These are phyloP conservation scores for Aurantiochytrium sp. DNA, from an alignment of 108 stramenopile species.

Conservation along the genomic window DNA sequence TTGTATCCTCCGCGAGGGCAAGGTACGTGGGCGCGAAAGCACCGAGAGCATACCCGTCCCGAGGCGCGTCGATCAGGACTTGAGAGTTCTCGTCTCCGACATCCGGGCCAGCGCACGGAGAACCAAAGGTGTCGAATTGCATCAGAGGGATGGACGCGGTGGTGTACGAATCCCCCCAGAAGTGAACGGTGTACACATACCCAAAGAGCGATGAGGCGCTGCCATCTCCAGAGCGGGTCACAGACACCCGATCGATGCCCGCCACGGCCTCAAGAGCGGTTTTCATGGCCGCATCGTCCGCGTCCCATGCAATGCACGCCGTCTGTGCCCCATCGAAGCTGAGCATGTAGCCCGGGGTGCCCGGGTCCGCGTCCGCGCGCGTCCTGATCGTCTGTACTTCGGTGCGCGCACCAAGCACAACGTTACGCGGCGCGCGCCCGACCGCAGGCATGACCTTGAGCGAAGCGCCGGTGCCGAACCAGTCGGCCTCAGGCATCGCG, in stretches of 20 bases:
- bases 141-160: neutral
- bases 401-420: slow-evolving; percentile 30
- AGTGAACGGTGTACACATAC: slow-evolving; percentile 45
- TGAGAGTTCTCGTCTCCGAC: neutral
- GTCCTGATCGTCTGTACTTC: slow-evolving; percentile 45
- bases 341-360: neutral
- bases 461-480: slow-evolving; percentile 36
- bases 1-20: slow-evolving; percentile 26
- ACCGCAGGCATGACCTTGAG: neutral
- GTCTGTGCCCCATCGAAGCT: neutral
- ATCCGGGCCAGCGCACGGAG: neutral
- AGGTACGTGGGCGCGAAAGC: neutral
- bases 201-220: slow-evolving; percentile 33
- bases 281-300: slow-evolving; percentile 5
- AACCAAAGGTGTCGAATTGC: neutral
- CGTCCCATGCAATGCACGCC: slow-evolving; percentile 25
- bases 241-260: slow-evolving; percentile 39
- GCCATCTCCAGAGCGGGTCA: slow-evolving; percentile 42
- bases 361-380: slow-evolving; percentile 28
- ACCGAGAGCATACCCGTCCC: slow-evolving; percentile 22
- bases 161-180: slow-evolving; percentile 38
- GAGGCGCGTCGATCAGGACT: slow-evolving; percentile 30
- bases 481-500: slow-evolving; percentile 32
- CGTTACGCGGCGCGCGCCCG: neutral
- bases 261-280: slow-evolving; percentile 28